Evolutionary conservation across 2,329 filamentous ascomycete species (phyloP), one percentile per base, ranked within the genome.

Genomic region (Fusarium sp.): DNA sequence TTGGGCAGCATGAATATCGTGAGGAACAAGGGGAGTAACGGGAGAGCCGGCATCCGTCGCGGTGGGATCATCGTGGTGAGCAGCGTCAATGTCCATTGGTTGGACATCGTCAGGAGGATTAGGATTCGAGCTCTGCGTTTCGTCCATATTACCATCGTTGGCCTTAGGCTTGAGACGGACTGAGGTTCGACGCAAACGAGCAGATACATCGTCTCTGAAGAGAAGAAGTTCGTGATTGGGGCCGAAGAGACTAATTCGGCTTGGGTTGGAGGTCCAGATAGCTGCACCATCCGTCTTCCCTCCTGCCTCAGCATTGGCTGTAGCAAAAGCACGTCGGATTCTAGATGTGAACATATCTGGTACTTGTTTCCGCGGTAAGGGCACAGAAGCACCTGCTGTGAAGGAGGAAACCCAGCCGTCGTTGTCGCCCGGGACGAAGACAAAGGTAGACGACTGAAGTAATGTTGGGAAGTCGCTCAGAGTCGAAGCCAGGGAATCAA

Each of bases 371-470:
- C 91, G 83, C 0, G 93, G 93, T 14, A 95, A 77, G 0, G 91
- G 88, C 1, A 88, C 87, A 1, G 91, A 89, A 2, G 92, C 91
- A 6, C 93, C 93, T 3, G 90, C 91, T 1, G 89, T 89, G 78
- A 97, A 97, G 4, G 94, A 88, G 1, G 94, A 97, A 8, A 91
- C 89, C 96, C 96, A 99, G n/a, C 93, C 95, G 79, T 99, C 96
- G 78, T 98, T 97, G 81, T 98, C 95, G 30, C 96, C 96, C 0
- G 96, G 96, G 0, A 98, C 92, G 77, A 99, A 97, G 32, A 97
- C 85, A 78, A 98, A 97, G 0, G 92, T 95, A 8, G 92, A 91
- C 27, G 88, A 87, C 60, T 91, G 91, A 45, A 98, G 87, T 16
- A 99, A 86, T 1, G 88, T 86, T 5, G 94, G 93, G 76, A 94